These are phyloP conservation scores for Eruca vesicaria DNA, from an alignment of 441 rosid genomes.

Conservation along the genomic window DNA sequence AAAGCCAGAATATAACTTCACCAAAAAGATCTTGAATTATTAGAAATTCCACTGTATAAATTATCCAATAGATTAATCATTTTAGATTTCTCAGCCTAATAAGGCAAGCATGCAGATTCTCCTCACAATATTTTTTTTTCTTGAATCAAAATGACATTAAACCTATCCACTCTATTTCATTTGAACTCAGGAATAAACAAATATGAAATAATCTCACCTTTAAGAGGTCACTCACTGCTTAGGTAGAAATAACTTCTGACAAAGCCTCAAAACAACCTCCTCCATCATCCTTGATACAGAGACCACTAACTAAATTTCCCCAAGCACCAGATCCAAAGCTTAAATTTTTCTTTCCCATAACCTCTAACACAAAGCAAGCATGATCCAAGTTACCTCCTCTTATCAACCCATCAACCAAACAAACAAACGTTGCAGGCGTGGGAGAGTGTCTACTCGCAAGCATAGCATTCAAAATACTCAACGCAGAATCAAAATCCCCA, in stretches of 20 bases:
- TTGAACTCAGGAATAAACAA: background rate
- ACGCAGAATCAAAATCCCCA: slow-evolving; percentile 67
- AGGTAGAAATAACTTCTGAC: slow-evolving; percentile 40
- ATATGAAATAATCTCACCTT: slow-evolving; percentile 13
- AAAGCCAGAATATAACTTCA: slow-evolving; percentile 24
- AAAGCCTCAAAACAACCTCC: slow-evolving; percentile 36
- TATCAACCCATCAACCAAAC: slow-evolving; percentile 53
- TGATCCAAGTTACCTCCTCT: slow-evolving; percentile 53
- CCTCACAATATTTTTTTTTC: background rate
- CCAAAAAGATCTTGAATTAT: background rate
- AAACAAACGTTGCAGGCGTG: slow-evolving; percentile 46
- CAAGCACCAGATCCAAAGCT: slow-evolving; percentile 49
- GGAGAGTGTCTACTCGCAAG: slow-evolving; percentile 62
- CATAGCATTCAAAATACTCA: slow-evolving; percentile 76
- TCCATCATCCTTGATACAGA: slow-evolving; percentile 36
- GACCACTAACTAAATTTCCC: slow-evolving; percentile 50
- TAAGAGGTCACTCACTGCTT: slow-evolving; percentile 2
- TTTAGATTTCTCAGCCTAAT: background rate
- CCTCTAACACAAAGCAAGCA: slow-evolving; percentile 70
- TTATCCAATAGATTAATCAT: slow-evolving; percentile 20
- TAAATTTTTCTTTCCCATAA: slow-evolving; percentile 67
- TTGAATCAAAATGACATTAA: background rate
- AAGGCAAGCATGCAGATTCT: background rate
- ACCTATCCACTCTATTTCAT: background rate
- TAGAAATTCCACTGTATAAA: background rate